Evolutionary conservation across 2,329 filamentous ascomycete species (phyloP).

Genomic region (Chrysoporthe deuterocubensis): DNA sequence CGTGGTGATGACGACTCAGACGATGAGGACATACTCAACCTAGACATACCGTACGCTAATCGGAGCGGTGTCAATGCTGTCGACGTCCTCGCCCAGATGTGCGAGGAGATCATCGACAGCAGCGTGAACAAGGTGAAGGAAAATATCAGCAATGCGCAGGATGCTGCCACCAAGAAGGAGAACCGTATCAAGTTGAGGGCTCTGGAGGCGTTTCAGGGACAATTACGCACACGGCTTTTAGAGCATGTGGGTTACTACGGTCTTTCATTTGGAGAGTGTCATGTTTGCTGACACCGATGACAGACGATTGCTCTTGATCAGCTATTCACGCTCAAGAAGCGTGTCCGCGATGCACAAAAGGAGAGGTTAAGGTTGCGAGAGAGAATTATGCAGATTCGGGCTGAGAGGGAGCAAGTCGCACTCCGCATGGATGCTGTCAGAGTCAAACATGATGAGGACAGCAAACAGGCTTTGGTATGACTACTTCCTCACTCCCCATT

Average conservation of each 20-base stretch:
- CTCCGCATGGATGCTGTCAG: conserved; percentile 67
- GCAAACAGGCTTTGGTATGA: conserved; percentile 55
- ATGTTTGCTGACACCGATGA: neutral
- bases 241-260: conserved; percentile 55
- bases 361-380: conserved; percentile 61
- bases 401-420: conserved; percentile 65
- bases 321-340: conserved; percentile 59
- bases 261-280: too few relatives aligned
- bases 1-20: conserved; percentile 46
- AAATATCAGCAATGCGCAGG: conserved; percentile 45
- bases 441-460: conserved; percentile 60
- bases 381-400: conserved; percentile 62
- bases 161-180: conserved; percentile 55
- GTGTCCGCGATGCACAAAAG: conserved; percentile 60
- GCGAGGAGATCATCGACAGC: conserved; percentile 61
- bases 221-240: conserved; percentile 58
- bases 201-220: conserved; percentile 62
- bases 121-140: conserved; percentile 54
- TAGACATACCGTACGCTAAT: conserved; percentile 58
- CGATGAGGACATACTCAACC: conserved; percentile 50
- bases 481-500: neutral
- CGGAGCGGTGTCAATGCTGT: conserved; percentile 62
- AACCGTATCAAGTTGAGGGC: conserved; percentile 59
- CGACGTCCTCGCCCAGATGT: conserved; percentile 65
- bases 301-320: conserved; percentile 65